Percentiles rank a stretch among this genome's conserved stretches.
phyloP scores from a whole-genome alignment of 2,329 filamentous ascomycete species.

The Cladosporium sp. region DNA sequence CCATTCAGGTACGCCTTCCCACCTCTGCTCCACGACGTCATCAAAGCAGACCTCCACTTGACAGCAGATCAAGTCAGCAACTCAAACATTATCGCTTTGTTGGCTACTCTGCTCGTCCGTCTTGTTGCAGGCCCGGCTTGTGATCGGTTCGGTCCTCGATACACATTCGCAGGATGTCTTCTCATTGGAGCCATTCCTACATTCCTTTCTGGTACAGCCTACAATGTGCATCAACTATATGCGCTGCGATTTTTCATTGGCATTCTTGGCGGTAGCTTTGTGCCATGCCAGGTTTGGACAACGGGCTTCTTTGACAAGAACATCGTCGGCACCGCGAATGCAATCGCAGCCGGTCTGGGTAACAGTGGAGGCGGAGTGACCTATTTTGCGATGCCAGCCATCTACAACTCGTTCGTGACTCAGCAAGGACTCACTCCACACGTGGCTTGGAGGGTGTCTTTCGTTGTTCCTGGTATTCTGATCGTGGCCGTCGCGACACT shows the following conservation, averaged over 20 bases:
- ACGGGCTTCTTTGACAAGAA: conserved; percentile 94
- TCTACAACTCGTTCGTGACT: conserved; percentile 73
- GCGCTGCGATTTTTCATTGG: conserved; percentile 77
- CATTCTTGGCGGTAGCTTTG: conserved; percentile 74
- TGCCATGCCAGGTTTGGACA: conserved; percentile 88
- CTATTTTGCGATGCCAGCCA: conserved; percentile 89
- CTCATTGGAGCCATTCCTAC: conserved; percentile 77
- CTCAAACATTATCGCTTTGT: conserved; percentile 83
- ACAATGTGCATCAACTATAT: conserved; percentile 67
- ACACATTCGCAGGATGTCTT: conserved; percentile 76
- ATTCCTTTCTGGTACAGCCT: conserved; percentile 76
- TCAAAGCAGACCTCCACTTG: conserved; percentile 75
- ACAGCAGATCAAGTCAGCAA: conserved; percentile 73
- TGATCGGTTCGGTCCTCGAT: conserved; percentile 77
- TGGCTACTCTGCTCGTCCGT: conserved; percentile 73
- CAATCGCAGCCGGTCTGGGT: conserved; percentile 78
- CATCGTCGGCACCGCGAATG: conserved; percentile 84
- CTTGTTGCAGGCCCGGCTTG: conserved; percentile 79
- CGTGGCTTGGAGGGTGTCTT: conserved; percentile 80
- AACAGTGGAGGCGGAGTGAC: conserved; percentile 89
- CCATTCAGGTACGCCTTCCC: conserved; percentile 78
- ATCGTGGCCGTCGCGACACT: conserved; percentile 65
- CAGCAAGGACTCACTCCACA: conserved; percentile 61
- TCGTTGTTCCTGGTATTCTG: conserved; percentile 79
- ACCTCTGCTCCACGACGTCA: conserved; percentile 75